These are phyloP conservation scores for Brassica nigra DNA, from an alignment of 345 rosid species.

Conservation along the genomic window DNA sequence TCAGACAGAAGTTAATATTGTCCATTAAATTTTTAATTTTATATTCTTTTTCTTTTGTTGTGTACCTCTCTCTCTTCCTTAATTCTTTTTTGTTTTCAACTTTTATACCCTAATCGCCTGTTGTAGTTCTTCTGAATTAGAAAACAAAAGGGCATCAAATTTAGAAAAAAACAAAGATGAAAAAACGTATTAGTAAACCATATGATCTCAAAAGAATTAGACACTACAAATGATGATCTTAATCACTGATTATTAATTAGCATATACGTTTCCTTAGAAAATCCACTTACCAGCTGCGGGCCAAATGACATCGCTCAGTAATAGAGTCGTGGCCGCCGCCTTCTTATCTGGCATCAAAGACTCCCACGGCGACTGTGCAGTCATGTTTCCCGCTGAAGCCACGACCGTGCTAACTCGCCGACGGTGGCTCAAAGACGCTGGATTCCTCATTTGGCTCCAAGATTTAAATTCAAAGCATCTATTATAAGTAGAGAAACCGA, in stretches of 20 bases:
- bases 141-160: conserved; percentile 19
- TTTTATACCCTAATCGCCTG: conserved; percentile 35
- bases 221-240: background rate
- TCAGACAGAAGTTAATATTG: background rate
- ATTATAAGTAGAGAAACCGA: conserved; percentile 2
- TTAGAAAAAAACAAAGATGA: background rate
- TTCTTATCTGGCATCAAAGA: conserved; percentile 70
- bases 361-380: conserved; percentile 61
- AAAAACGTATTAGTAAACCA: background rate
- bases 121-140: conserved; percentile 24
- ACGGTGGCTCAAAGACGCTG: background rate
- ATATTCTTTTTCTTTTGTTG: background rate
- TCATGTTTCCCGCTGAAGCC: conserved; percentile 48
- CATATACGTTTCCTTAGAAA: background rate
- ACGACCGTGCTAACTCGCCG: conserved; percentile 25
- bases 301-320: conserved; percentile 84
- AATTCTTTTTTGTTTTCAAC: background rate
- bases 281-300: conserved; percentile 78
- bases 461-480: background rate
- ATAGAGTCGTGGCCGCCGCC: conserved; percentile 46
- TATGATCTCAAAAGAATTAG: background rate
- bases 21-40: background rate
- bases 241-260: background rate
- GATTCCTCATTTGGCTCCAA: background rate
- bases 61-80: background rate